phyloP scores from a whole-genome alignment of 1,284 basidiomycete species.

The Rhodotorula sp. region DNA sequence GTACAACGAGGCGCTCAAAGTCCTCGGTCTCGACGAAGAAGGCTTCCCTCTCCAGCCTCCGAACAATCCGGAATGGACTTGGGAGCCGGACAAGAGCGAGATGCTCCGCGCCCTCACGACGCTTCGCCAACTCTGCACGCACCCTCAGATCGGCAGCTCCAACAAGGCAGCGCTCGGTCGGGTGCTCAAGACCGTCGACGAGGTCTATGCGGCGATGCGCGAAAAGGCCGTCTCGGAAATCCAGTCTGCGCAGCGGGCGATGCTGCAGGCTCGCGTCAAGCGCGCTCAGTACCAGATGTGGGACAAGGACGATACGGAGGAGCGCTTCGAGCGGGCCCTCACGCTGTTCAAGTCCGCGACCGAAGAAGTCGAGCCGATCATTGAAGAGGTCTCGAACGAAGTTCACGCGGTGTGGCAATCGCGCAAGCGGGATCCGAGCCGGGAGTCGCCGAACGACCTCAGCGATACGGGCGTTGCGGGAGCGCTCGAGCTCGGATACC shows the following conservation, averaged over 20 bases:
- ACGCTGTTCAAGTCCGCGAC: constrained; percentile 23
- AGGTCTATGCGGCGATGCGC: constrained; percentile 36
- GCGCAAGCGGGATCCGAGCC: constrained; percentile 7
- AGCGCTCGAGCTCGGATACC: constrained; percentile 31
- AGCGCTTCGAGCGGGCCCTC: constrained; percentile 40
- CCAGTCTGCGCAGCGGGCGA: constrained; percentile 28
- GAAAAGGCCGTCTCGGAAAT: constrained; percentile 33
- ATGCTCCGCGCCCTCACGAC: constrained; percentile 33
- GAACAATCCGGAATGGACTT: background rate
- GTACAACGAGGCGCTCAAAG: constrained; percentile 33
- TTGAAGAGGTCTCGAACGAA: constrained; percentile 20
- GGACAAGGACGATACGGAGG: constrained; percentile 39
- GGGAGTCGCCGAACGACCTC: background rate
- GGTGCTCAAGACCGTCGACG: constrained; percentile 39
- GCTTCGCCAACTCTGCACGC: constrained; percentile 30
- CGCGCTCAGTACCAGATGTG: constrained; percentile 38
- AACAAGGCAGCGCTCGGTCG: constrained; percentile 22
- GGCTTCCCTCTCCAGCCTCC: constrained; percentile 8
- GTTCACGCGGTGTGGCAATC: constrained; percentile 25
- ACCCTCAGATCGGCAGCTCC: constrained; percentile 28
- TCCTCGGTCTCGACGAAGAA: constrained; percentile 33
- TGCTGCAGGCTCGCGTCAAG: constrained; percentile 24
- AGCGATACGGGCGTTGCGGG: constrained; percentile 11
- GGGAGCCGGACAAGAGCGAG: constrained; percentile 24
- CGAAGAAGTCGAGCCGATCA: constrained; percentile 23